phyloP scores from a whole-genome alignment of 495 filamentous ascomycete genomes.

The Podospora comata region DNA sequence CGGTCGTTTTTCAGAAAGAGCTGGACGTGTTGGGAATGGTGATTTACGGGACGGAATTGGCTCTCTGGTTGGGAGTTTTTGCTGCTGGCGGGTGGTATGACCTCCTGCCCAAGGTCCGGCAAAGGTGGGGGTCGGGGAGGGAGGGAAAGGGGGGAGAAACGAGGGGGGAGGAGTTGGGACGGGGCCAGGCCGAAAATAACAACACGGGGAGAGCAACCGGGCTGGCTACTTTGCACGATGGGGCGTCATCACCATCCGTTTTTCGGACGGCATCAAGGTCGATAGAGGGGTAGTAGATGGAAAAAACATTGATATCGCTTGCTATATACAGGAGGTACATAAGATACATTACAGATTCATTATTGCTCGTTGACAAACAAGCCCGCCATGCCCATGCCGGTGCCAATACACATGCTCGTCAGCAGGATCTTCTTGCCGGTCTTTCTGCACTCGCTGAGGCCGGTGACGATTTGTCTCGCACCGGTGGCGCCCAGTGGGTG shows the following conservation, averaged over 20 bases:
- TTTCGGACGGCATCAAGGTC: not conserved
- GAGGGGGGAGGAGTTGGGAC: not conserved
- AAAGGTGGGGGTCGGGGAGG: not conserved
- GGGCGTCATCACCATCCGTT: not conserved
- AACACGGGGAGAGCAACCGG: not conserved
- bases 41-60: constrained; percentile 60
- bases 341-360: constrained; percentile 4
- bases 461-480: constrained; percentile 75
- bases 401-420: constrained; percentile 86
- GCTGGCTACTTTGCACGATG: not conserved
- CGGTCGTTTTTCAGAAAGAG: constrained; percentile 55
- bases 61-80: constrained; percentile 62
- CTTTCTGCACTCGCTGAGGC: constrained; percentile 74
- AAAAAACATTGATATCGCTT: constrained; percentile 1
- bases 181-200: not conserved
- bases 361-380: constrained; percentile 77
- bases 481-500: constrained; percentile 83
- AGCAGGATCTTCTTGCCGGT: constrained; percentile 79
- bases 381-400: constrained; percentile 78
- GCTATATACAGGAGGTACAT: not conserved
- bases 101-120: constrained; percentile 50
- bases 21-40: constrained; percentile 57
- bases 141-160: not conserved
- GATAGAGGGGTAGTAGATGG: not conserved
- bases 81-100: constrained; percentile 58